Conservation (phyloP, 176 grass and related monocot genomes). For the Avena atlantica region DNA sequence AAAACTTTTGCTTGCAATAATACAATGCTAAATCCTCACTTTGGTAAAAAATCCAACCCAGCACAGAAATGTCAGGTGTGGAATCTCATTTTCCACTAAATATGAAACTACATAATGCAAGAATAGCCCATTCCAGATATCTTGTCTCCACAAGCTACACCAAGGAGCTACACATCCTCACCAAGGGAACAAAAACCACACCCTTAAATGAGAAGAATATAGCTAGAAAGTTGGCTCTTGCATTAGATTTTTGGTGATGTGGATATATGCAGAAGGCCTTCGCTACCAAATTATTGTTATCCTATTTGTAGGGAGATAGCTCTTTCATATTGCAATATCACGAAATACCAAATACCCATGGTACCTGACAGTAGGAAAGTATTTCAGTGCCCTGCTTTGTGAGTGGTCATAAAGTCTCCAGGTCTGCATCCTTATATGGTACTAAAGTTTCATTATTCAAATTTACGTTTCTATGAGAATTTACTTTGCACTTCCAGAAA, state of each 20-base stretch:
- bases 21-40: conserved; percentile 18
- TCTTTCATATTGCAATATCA: conserved; percentile 8
- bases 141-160: conserved; percentile 2
- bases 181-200: not conserved
- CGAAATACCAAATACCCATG: conserved; percentile 28
- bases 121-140: conserved; percentile 20
- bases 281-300: not conserved
- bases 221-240: conserved; percentile 2
- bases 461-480: not conserved
- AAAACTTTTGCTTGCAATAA: conserved; percentile 2
- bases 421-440: not conserved
- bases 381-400: conserved; percentile 1
- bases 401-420: not conserved
- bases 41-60: conserved; percentile 19
- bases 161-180: not conserved
- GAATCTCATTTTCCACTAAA: not conserved
- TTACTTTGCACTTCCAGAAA: conserved; percentile 8
- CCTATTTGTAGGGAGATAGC: not conserved
- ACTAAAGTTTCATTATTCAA: conserved; percentile 28
- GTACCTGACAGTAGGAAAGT: not conserved
- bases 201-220: conserved; percentile 10
- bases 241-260: conserved; percentile 1
- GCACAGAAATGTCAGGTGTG: conserved; percentile 15
- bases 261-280: conserved; percentile 2
- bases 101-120: conserved; percentile 23